phyloP scores from a whole-genome alignment of 2,329 filamentous ascomycete species.

The Trichoderma koningii region DNA sequence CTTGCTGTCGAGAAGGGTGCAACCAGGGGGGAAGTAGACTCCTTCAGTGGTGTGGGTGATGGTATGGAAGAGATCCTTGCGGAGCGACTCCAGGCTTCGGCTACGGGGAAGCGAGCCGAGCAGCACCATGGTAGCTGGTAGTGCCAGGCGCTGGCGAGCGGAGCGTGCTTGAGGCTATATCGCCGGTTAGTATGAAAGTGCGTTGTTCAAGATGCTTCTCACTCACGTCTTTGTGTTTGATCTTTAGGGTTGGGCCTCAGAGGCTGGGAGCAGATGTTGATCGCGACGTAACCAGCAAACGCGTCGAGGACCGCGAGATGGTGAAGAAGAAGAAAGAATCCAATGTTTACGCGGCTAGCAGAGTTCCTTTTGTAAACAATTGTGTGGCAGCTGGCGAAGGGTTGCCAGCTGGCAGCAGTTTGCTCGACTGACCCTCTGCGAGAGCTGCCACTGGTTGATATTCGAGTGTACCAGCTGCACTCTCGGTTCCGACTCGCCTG shows the following conservation, averaged over 20 bases:
- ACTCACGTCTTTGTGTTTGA: background rate
- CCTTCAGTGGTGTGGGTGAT: conserved; percentile 24
- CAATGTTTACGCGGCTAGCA: background rate
- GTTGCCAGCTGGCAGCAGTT: conserved; percentile 19
- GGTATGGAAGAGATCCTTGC: conserved; percentile 11
- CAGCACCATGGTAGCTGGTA: background rate
- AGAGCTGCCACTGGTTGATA: background rate
- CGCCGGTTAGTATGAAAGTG: background rate
- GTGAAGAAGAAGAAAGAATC: background rate
- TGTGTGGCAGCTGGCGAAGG: background rate
- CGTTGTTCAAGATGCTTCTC: background rate
- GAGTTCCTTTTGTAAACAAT: conserved; percentile 4
- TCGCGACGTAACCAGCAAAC: background rate
- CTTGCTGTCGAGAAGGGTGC: conserved; percentile 6
- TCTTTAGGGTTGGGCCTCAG: background rate
- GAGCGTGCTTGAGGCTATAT: background rate
- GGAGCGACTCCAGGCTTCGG: conserved; percentile 24
- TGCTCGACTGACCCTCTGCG: background rate
- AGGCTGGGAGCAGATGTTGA: background rate
- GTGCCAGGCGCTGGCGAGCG: background rate
- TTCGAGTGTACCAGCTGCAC: background rate
- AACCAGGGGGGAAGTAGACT: conserved; percentile 1
- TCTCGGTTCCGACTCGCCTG: background rate
- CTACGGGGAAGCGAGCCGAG: background rate
- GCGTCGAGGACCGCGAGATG: background rate